Percentiles rank a stretch among this genome's conserved stretches.
These are phyloP conservation scores for Starmerella bombicola DNA, from an alignment of 805 yeast species.

Conservation along the genomic window DNA sequence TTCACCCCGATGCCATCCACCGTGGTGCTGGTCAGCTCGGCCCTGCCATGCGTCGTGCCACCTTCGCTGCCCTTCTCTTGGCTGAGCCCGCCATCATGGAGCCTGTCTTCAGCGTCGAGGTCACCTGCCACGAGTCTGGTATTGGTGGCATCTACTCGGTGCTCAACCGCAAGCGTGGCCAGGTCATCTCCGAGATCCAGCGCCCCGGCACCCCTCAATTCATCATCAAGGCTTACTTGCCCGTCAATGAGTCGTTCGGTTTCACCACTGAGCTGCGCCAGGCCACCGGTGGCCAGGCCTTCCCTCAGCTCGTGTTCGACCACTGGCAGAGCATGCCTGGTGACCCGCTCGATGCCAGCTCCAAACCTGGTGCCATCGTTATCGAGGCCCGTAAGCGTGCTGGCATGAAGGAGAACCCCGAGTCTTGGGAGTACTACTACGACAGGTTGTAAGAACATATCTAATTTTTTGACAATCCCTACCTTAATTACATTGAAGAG, in stretches of 20 bases:
- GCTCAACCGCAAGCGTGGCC: constrained; percentile 96
- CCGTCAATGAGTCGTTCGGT: constrained; percentile 99
- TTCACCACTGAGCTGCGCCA: constrained; percentile 99
- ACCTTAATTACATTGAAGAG: no score
- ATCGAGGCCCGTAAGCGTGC: constrained; percentile 76
- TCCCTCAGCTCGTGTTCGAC: constrained; percentile 99
- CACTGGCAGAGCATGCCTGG: constrained; percentile 91
- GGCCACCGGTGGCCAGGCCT: constrained; percentile 99
- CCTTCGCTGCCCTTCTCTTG: constrained; percentile 94
- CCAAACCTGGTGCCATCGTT: constrained; percentile 58
- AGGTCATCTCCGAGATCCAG: constrained; percentile 97
- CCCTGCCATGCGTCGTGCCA: constrained; percentile 99
- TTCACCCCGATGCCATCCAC: constrained; percentile 99
- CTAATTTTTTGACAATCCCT: no score
- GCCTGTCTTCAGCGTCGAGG: constrained; percentile 98
- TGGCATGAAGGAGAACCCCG: constrained; percentile 94
- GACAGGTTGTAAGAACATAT: constrained; percentile 40
- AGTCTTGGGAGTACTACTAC: constrained; percentile 98
- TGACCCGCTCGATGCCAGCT: constrained; percentile 79
- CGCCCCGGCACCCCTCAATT: constrained; percentile 99
- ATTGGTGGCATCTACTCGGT: constrained; percentile 99
- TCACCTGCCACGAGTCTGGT: constrained; percentile 98
- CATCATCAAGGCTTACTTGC: constrained; percentile 99
- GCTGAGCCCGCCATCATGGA: constrained; percentile 99
- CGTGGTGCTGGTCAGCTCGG: constrained; percentile 99